phyloP scores from a whole-genome alignment of 495 filamentous ascomycete species.

The Penicillium simplicissimum region DNA sequence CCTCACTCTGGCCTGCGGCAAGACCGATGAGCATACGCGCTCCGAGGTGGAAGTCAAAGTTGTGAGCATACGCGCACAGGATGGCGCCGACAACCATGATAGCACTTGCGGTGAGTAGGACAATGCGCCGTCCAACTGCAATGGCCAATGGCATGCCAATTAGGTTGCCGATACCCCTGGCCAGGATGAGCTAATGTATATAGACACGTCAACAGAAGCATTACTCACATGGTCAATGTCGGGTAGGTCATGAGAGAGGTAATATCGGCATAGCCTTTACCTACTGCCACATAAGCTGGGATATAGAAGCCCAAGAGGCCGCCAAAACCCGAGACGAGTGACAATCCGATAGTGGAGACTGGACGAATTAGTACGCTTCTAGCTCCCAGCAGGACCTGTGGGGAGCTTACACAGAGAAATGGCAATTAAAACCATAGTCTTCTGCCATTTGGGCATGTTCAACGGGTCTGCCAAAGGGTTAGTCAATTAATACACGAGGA shows the following conservation, averaged over 20 bases:
- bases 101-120: background rate
- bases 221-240: background rate
- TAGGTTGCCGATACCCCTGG: slow-evolving; percentile 3
- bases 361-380: background rate
- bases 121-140: background rate
- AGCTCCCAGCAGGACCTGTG: too few species aligned
- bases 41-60: slow-evolving; percentile 14
- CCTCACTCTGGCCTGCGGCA: slow-evolving; percentile 5
- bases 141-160: slow-evolving; percentile 3
- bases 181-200: background rate
- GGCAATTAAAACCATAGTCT: background rate
- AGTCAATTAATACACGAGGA: background rate
- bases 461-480: background rate
- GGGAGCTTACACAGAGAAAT: background rate
- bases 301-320: slow-evolving; percentile 30
- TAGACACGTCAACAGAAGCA: background rate
- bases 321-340: slow-evolving; percentile 33
- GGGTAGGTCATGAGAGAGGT: slow-evolving; percentile 3
- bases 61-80: slow-evolving; percentile 16
- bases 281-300: slow-evolving; percentile 9
- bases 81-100: slow-evolving; percentile 3
- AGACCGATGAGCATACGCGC: slow-evolving; percentile 23
- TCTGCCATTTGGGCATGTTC: slow-evolving; percentile 1
- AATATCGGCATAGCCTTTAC: background rate
- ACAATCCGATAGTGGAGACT: slow-evolving; percentile 32